Percentiles rank a stretch among this genome's conserved stretches.
These are phyloP conservation scores for Anthracocystis panici-leucophaei DNA, from an alignment of 1,284 basidiomycete species.

Conservation along the genomic window DNA sequence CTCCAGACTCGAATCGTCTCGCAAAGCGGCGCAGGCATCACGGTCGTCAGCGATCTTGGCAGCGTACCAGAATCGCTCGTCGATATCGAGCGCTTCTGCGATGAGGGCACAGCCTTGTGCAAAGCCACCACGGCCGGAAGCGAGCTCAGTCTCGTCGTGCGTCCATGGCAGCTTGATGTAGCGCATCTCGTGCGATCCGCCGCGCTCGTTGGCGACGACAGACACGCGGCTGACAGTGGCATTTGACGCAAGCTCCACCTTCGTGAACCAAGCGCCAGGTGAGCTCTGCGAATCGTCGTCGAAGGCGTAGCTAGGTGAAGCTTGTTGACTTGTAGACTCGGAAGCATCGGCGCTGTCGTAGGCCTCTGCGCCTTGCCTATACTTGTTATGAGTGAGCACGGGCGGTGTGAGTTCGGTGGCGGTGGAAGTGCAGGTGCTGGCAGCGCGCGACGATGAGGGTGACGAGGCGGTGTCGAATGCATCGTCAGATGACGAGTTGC, in stretches of 20 bases:
- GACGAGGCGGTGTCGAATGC: slow-evolving; percentile 47
- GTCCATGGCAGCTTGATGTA: slow-evolving; percentile 95
- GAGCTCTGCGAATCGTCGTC: slow-evolving; percentile 20
- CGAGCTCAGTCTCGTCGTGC: slow-evolving; percentile 73
- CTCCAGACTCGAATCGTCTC: slow-evolving; percentile 30
- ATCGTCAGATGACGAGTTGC: slow-evolving; percentile 46
- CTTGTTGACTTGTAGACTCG: slow-evolving; percentile 19
- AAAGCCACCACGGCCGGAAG: slow-evolving; percentile 54
- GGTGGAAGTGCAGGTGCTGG: slow-evolving; percentile 49
- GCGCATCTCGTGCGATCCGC: slow-evolving; percentile 36
- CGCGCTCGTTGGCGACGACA: slow-evolving; percentile 19
- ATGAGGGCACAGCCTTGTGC: slow-evolving; percentile 60
- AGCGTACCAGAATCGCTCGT: slow-evolving; percentile 68
- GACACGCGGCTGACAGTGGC: slow-evolving; percentile 51
- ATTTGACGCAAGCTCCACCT: slow-evolving; percentile 54
- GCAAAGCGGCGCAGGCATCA: slow-evolving; percentile 72
- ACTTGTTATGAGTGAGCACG: slow-evolving; percentile 18
- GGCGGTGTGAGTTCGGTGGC: slow-evolving; percentile 50
- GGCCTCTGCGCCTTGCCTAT: slow-evolving; percentile 4
- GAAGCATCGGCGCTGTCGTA: neutral
- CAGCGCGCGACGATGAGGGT: slow-evolving; percentile 38
- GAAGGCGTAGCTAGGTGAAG: slow-evolving; percentile 21
- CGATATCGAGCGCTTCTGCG: slow-evolving; percentile 75
- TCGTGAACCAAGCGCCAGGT: slow-evolving; percentile 33
- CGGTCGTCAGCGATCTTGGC: slow-evolving; percentile 72